Evolutionary conservation across 345 rosid species (phyloP), one percentile per base, ranked within the genome.

Genomic region (Sisymbrium irio): DNA sequence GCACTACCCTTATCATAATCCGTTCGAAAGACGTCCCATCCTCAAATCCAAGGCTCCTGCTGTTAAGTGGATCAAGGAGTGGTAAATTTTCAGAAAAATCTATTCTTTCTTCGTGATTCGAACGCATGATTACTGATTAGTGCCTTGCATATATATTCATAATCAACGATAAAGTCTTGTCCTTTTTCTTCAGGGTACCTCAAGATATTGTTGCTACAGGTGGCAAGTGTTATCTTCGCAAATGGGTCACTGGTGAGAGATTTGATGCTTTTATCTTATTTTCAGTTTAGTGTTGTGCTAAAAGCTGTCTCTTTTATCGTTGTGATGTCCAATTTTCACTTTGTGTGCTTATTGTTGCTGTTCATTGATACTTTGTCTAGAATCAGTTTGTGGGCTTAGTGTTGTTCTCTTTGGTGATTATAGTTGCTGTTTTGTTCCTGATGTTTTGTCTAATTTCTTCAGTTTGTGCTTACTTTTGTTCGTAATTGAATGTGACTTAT

Each of bases 141-240:
- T 18, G 47, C 19, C 0, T 28, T 50, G 11, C 30, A 22, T 50
- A 22, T 12, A 5, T 22, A 28, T 12, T 27, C 4, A 44, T 44
- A 51, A 22, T 51, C 12, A n/a, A 33, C 13, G 61, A 56, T 15
- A 9, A 35, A 18, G 9, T 9, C 0, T 9, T 35, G 9, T 35
- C 42, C 62, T 58, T 30, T 30, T 60, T 32, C 22, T 22, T 72
- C 65, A 95, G 99, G 99, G 98, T 92, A 59, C 99, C 99, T 17
- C 99, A 92, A 81, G 98, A 95, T 82, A 87, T 88, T 68, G 91
- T 87, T 20, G 94, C 98, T 3, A 95, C 92, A 51, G 98, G 98
- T 65, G 97, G 97, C 19, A 95, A 88, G 88, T 95, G 98, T 71
- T 82, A 61, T 77, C 78, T 95, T 74, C 80, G 82, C 62, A 95